Base-by-base conservation (phyloP, 2,329 filamentous ascomycete species). In the Dissoconium aciculare region DNA sequence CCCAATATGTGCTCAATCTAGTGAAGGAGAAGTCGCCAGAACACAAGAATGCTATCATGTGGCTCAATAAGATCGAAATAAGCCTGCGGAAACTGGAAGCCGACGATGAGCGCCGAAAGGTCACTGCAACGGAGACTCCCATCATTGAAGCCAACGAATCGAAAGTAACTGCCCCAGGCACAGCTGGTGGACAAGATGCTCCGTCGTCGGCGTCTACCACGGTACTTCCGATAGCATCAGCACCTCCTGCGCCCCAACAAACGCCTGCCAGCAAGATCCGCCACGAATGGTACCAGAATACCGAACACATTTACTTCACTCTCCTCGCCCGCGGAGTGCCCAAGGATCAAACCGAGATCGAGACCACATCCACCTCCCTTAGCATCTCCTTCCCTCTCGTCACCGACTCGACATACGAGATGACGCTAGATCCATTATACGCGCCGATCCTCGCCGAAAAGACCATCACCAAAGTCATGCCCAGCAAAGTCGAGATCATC, bases 401-500 rank as follows among this genome's bases (percentile, higher is more conserved):
- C 11, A 17, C 34, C 11, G 62, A 63, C 10, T 59, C 64, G 4
- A 64, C 68, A 25, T 78, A 69, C 41, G 64, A 70, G 37, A 75
- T 71, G 47, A 65, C 63, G 1, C 64, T 83, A 26, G 65, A 74
- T 11, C 73, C 78, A 4, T 68, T 87, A 3, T 83, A 67, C 52
- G 71, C 67, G 10, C 52, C 66, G 6, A 73, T 92, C 44, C 67
- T 80, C 31, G 55, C 70, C 0, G 46, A 63, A 1, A 55, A 64
- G 17, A 82, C 72, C 12, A 75, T 64, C 26, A 70, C 62, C 42
- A 67, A 63, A 1, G 68, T 91, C 32, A 76, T 78, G 25, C 65
- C 77, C 2, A 82, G 74, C 47, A 93, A 93, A 53, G 66, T 92
- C 32, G 84, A 92, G 53, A 60, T 93, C 21, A 67, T 61, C 8